Base-by-base conservation (phyloP, 129 eudicot genomes). In the Flaveria trinervia region DNA sequence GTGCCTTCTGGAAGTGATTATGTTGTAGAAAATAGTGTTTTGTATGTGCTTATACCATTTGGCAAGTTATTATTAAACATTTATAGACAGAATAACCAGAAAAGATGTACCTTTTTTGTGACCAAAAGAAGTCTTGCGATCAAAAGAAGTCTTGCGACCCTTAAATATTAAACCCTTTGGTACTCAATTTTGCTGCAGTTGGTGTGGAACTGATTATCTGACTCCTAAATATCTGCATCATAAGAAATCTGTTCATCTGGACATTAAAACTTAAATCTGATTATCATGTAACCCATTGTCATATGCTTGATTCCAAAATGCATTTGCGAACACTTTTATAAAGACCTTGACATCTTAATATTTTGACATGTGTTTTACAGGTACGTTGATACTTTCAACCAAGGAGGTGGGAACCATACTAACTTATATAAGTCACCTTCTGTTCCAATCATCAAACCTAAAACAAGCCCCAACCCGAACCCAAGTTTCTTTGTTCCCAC, bases 321-420 rank as follows among this genome's bases (percentile, higher is more conserved):
- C 23, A 54, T 4, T 17, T 54, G 28, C 8, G 13, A 12, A 61
- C 68, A 26, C 18, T 62, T 26, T 1, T 62, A 62, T 62, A 26
- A 62, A 26, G 18, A 12, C n/a, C 68, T 5, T 28, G n/a, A 13
- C 44, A 62, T 61, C 18, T 3, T 62, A 20, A 23, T 4, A 54
- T 65, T 15, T 45, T 39, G 57, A 54, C 56, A 41, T 16, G 17
- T 11, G 57, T 76, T 76, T 79, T 67, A 22, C 91, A 94, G 99
- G 94, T 94, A 94, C 20, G 99, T 94, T 17, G 99, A 94, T 80
- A 94, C 97, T 26, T 91, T 94, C 78, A 94, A 94, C 92, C 79
- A 88, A 85, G 93, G 96, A n/a, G 92, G 92, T 30, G 90, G 93
- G 16, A 89, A 81, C 82, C 77, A 86, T 25, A 68, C 96, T 71